Evolutionary conservation across 805 yeast genomes (phyloP).

Genomic region (Candida pini): DNA sequence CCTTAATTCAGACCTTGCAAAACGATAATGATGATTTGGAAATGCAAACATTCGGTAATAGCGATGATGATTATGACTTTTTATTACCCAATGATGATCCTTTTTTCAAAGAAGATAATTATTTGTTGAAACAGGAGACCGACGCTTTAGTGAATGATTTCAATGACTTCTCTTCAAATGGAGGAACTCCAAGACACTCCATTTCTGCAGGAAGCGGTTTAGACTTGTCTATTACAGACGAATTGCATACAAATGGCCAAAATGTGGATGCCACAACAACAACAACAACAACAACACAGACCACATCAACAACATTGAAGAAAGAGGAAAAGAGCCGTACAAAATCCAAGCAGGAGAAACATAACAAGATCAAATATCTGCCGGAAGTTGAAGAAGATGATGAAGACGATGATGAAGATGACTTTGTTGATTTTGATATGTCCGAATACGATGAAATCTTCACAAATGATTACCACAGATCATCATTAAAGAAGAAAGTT

Average conservation of each 20-base stretch:
- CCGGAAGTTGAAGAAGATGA: conserved; percentile 34
- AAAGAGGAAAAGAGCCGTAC: conserved; percentile 5
- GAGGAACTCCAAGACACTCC: conserved; percentile 29
- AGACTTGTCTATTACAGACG: conserved; percentile 1
- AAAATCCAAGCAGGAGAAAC: conserved; percentile 14
- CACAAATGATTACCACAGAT: conserved; percentile 16
- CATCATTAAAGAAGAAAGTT: conserved; percentile 13
- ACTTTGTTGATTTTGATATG: conserved; percentile 27
- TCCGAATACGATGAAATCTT: conserved; percentile 24
- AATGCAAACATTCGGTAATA: conserved; percentile 28
- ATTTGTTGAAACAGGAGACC: conserved; percentile 35
- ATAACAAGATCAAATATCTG: conserved; percentile 13
- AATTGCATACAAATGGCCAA: no score
- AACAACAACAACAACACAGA: not conserved
- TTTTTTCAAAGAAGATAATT: conserved; percentile 44
- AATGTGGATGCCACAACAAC: not conserved
- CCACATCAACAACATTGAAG: not conserved
- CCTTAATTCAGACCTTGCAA: conserved; percentile 33
- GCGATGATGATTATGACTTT: conserved; percentile 30
- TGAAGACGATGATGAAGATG: conserved; percentile 38
- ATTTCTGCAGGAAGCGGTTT: conserved; percentile 14
- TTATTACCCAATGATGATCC: conserved; percentile 23
- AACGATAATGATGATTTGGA: conserved; percentile 35
- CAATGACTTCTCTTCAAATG: conserved; percentile 24
- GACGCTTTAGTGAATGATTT: conserved; percentile 38